Evolutionary conservation across 495 filamentous ascomycete species (phyloP).

Genomic region (Penicillium odoratum): DNA sequence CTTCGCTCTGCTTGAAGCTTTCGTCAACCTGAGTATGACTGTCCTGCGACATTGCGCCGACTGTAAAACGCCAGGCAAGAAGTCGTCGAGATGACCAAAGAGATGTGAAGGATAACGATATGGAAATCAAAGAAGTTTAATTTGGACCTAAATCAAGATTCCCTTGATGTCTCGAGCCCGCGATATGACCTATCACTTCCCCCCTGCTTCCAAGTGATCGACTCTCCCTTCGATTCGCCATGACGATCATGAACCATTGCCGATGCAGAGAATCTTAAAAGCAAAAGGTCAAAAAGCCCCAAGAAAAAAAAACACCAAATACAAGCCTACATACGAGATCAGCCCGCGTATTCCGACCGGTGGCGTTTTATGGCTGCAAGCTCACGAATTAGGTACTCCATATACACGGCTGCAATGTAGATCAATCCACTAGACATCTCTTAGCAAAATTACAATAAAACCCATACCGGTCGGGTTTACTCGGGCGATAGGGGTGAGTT

Average conservation of each 20-base stretch:
- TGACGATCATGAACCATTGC: neutral
- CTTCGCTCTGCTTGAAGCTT: neutral
- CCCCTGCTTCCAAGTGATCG: no score
- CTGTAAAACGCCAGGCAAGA: neutral
- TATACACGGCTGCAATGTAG: neutral
- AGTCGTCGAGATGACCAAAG: neutral
- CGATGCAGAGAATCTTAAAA: no score
- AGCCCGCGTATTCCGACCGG: no score
- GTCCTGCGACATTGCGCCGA: neutral
- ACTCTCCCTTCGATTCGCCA: neutral
- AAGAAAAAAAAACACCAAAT: no score
- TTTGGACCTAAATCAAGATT: neutral
- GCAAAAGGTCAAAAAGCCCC: no score
- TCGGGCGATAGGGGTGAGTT: neutral
- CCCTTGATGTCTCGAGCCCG: neutral
- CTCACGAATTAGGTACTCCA: neutral
- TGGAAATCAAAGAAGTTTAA: neutral
- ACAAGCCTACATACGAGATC: no score
- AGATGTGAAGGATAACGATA: neutral
- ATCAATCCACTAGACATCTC: neutral
- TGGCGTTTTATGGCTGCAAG: neutral
- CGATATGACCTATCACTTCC: neutral
- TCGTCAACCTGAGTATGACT: neutral
- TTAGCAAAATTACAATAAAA: neutral
- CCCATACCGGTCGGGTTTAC: neutral